Evolutionary conservation across 192 early-diverging fungal species (phyloP), one percentile per base, ranked within the genome.

Genomic region (Cetraspora pellucida): DNA sequence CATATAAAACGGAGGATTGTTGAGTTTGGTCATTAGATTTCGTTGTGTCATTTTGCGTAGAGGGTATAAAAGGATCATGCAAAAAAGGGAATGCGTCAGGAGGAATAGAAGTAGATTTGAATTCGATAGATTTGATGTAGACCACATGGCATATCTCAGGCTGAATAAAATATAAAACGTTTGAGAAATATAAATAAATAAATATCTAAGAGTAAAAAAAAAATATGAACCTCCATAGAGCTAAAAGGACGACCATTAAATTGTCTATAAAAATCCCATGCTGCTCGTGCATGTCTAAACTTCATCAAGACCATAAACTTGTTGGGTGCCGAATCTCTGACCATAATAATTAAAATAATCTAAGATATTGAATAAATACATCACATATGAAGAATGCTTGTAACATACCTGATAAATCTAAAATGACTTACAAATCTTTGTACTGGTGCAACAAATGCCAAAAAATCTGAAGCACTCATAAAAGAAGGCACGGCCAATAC

Each of bases 181-280:
- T 37, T 37, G 37, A 37, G 37, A 37, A 37, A 37, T 37, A 37
- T 37, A 37, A 37, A 37, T 37, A 37, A 37, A 37, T 37, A 14
- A 57, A 44, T 31, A 43, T 19, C 19, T 19, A 19, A 21, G 21
- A 58, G 25, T 37, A 44, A 37, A 27, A 77, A 11, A 0, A 7
- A 50, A 50, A 17, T 44, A 6, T 43, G 55, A 70, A 87, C 88
- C 80, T 97, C 95, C 37, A 97, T 83, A 9, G 93, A 93, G 67
- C 89, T 94, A 76, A 96, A 99, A 8, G 87, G 85, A 69, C 88
- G 86, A 44, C 95, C 96, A 76, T 95, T 97, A 86, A 88, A 98
- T 57, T 92, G 84, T 9, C 64, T 77, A 54, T 93, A 90, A 77
- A 96, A 98, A 60, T 85, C 85, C 27, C 80, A 80, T 1, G 95